phyloP scores from a whole-genome alignment of 495 filamentous ascomycete species.

The Penicillium coffeae region DNA sequence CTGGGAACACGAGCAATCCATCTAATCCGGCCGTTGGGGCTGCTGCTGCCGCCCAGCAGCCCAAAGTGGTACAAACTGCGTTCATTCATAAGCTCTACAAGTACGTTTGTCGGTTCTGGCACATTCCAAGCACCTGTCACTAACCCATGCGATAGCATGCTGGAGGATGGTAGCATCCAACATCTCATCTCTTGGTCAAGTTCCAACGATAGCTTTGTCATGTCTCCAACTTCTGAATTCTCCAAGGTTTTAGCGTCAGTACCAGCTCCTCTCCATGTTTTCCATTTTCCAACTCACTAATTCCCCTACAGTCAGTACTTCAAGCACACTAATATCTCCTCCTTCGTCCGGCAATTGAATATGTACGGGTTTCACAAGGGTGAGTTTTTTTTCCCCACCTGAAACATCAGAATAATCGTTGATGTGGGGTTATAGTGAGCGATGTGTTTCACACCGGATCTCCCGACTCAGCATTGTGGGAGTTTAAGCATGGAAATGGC shows the following conservation, averaged over 20 bases:
- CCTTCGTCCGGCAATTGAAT: constrained; percentile 95
- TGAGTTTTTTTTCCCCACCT: constrained; percentile 33
- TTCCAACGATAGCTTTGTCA: constrained; percentile 94
- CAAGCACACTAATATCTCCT: constrained; percentile 98
- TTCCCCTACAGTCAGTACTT: constrained; percentile 72
- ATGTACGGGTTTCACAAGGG: constrained; percentile 99
- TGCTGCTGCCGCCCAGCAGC: constrained; percentile 84
- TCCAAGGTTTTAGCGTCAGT: constrained; percentile 96
- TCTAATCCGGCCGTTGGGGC: constrained; percentile 54
- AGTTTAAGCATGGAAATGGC: constrained; percentile 97
- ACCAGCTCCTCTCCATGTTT: neutral
- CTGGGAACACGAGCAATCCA: constrained; percentile 30
- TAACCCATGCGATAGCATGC: constrained; percentile 63
- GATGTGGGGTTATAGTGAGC: constrained; percentile 60
- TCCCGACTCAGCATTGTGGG: constrained; percentile 95
- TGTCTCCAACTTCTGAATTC: constrained; percentile 95
- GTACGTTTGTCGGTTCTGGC: constrained; percentile 40
- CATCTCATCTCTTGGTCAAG: constrained; percentile 95
- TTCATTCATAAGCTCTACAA: constrained; percentile 99
- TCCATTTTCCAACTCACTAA: no score
- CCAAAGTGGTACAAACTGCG: constrained; percentile 97
- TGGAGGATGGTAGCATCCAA: constrained; percentile 88
- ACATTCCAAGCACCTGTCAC: neutral
- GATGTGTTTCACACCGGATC: constrained; percentile 97
- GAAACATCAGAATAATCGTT: neutral